Base-by-base conservation (phyloP, 2,329 filamentous ascomycete species). In the Pyricularia sp. region DNA sequence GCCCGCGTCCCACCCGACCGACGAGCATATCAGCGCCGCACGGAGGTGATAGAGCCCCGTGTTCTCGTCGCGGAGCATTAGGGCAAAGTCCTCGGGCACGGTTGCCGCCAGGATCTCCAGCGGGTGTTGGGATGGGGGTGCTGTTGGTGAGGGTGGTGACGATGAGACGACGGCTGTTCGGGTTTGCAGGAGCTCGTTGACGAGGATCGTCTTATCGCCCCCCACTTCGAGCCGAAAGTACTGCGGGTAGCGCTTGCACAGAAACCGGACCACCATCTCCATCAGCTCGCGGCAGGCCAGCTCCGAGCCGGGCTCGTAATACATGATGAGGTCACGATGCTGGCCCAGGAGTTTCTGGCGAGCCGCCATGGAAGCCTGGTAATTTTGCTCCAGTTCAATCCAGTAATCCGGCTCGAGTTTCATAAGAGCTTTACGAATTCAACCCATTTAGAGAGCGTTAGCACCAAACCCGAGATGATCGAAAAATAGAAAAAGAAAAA, bases 391-490 rank as follows among this genome's bases (percentile, higher is more conserved):
- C 1, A 97, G 83, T 78, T 97, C 93, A n/a, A 97, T 81, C 93
- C 93, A 97, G 86, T 90, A 97, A 75, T 96, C 89, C 0, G 88
- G 81, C 71, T 97, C 91, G 77, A 95, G 80, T 73, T 92, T 96
- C 63, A 86, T 89, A 10, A 94, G 81, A 1, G 92, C 92, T 95
- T 42, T 70, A 1, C 25, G 58, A 17, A 14, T 25, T 23, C 30
- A 5, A n/a, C 17, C 3, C 61, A 42, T 42, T 42, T 26, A 31
- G 12, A 64, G 61, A 26, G 20, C 3, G 42, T 55, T 6, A 55
- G 42, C n/a, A 55, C 17, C n/a, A n/a, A 11, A 14, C 20, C 20
- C 1, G n/a, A 55, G 33, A 42, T 12, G 33, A 17, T 42, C 31
- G 1, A 33, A 33, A 33, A 11, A 12, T 33, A 10, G 1, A 12